Evolutionary conservation across 345 rosid genomes (phyloP).

Genomic region (Gossypium mustelinum): DNA sequence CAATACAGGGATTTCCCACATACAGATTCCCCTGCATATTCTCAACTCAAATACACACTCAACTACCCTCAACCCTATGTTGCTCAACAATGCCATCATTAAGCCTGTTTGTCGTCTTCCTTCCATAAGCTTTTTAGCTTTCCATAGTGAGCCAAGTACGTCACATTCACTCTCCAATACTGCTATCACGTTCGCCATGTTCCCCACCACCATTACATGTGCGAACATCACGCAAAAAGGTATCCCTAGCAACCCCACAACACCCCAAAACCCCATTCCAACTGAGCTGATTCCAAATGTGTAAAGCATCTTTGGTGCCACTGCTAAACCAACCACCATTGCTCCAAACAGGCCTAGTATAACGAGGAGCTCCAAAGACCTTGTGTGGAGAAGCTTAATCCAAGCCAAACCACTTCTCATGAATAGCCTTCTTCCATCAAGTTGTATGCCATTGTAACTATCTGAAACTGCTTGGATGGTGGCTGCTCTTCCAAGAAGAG

Average conservation of each 20-base stretch:
- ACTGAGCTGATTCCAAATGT: constrained; percentile 11
- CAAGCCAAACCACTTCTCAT: constrained; percentile 21
- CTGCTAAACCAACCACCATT: constrained; percentile 14
- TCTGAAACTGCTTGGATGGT: constrained; percentile 33
- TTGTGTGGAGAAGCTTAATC: constrained; percentile 32
- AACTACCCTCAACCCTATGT: constrained; percentile 14
- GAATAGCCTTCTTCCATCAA: constrained; percentile 24
- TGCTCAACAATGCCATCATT: constrained; percentile 25
- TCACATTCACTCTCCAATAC: constrained; percentile 22
- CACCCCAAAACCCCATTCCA: constrained; percentile 13
- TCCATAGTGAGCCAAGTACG: constrained; percentile 26
- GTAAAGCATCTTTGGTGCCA: constrained; percentile 10
- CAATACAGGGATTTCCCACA: constrained; percentile 21
- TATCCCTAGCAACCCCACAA: constrained; percentile 21
- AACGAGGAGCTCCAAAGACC: constrained; percentile 24
- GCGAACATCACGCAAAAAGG: constrained; percentile 32
- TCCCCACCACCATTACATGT: constrained; percentile 26
- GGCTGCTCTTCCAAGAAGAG: constrained; percentile 29
- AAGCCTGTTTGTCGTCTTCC: constrained; percentile 30
- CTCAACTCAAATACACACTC: constrained; percentile 22
- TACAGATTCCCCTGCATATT: constrained; percentile 15
- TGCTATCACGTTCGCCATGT: constrained; percentile 25
- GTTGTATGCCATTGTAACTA: constrained; percentile 24
- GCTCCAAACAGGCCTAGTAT: constrained; percentile 20
- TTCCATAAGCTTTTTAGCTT: constrained; percentile 25